Base-by-base conservation (phyloP, 2,329 filamentous ascomycete species). In the Grosmannia huntii region DNA sequence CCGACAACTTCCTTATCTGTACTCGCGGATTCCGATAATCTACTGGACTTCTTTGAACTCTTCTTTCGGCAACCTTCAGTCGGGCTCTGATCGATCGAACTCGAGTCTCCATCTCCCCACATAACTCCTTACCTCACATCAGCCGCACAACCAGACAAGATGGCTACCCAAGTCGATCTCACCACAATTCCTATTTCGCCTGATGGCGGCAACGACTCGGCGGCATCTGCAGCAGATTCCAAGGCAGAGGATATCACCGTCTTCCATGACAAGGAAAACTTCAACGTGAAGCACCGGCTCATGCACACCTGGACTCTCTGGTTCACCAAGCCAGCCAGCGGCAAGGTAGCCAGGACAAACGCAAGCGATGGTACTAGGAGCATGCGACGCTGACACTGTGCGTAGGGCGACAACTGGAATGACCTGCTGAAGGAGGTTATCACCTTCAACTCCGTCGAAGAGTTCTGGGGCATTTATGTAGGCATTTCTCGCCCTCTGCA, bases 391-490 rank as follows among this genome's bases (percentile, higher is more conserved):
- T 57, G 51, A 55, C 58, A 46, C 50, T 56, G 28, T 19, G 31
- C 1, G 16, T 33, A 95, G 90, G 90, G 90, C 64, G 90, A 97
- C 74, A 96, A 96, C 81, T 99, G 95, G 94, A 95, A 95, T 66
- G 94, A 99, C 71, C 78, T 97, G 62, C 77, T 99, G 63, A 99
- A 99, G 78, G 90, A 99, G 73, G 92, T 99, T 66, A 96, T 99
- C 69, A 96, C 90, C 59, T 97, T 99, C 69, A 90, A 96, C 76
- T 96, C 91, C 3, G 94, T 99, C 28, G 94, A 99, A 76, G 95
- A 99, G 73, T 99, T 99, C 75, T 99, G 94, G 94, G 94, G 94
- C 60, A 89, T 99, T 71, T 97, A 97, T 75, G 95, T 99, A 81
- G 72, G 91, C 79, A 46, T 59, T 41, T 55, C 50, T n/a, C 23